Evolutionary conservation across 2,329 filamentous ascomycete genomes (phyloP).

Genomic region (Sclerotinia minor): DNA sequence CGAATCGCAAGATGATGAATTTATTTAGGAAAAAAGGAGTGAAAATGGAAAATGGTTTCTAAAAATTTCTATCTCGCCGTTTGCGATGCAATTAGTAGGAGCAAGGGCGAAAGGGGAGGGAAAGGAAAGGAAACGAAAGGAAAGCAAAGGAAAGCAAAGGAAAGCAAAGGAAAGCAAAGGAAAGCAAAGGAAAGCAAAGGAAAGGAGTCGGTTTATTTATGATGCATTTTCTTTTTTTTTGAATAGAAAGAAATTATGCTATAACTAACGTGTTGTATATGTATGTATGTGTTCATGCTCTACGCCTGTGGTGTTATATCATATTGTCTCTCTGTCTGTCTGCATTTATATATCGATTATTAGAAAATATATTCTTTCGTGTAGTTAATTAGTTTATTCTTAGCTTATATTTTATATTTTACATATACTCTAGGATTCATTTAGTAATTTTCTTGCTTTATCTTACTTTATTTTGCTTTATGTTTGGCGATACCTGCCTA

Average conservation of each 20-base stretch:
- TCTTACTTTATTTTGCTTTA: too few relatives aligned
- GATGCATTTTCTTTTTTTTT: constrained; percentile 12
- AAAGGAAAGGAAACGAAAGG: not conserved
- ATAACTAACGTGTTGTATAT: constrained; percentile 9
- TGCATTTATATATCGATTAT: constrained; percentile 4
- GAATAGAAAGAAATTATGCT: constrained; percentile 12
- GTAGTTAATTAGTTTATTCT: not conserved
- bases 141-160: constrained; percentile 6
- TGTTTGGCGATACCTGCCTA: too few relatives aligned
- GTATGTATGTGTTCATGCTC: not conserved
- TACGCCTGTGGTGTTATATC: not conserved
- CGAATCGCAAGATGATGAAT: not conserved
- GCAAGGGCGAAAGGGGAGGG: not conserved
- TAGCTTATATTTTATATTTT: too few relatives aligned
- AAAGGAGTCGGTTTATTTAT: constrained; percentile 3
- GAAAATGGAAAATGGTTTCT: constrained; percentile 8
- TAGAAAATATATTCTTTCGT: not conserved
- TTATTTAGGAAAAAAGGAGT: constrained; percentile 14
- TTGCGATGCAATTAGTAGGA: constrained; percentile 7
- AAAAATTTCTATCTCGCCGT: not conserved
- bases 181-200: constrained; percentile 5
- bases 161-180: constrained; percentile 1
- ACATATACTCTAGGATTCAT: not conserved
- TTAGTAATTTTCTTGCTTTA: not conserved
- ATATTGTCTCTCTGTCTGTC: not conserved